phyloP scores from a whole-genome alignment of 164 flowering plant genomes.

The Aristolochia fimbriata region DNA sequence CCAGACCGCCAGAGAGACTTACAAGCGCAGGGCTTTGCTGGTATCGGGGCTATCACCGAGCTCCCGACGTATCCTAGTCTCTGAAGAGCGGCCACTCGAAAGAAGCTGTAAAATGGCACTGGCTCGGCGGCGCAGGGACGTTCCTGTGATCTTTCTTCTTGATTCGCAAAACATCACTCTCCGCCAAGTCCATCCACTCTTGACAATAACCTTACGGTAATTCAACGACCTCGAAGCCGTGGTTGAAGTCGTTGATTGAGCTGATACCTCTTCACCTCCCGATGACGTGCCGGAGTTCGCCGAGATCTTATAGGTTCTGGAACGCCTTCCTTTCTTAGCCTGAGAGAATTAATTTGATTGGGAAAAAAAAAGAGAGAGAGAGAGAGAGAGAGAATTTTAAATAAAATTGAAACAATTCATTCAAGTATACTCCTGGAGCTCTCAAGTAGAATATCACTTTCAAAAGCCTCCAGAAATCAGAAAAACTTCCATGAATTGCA shows the following conservation, averaged over 20 bases:
- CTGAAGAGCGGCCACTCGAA: constrained; percentile 38
- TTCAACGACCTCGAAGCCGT: constrained; percentile 22
- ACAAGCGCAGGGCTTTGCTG: constrained; percentile 89
- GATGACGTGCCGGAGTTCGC: background rate
- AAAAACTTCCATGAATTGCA: too few species aligned
- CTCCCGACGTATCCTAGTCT: constrained; percentile 41
- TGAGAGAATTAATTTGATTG: constrained; percentile 7
- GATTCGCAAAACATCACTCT: background rate
- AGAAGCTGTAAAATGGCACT: constrained; percentile 52
- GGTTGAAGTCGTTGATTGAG: constrained; percentile 38
- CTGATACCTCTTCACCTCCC: constrained; percentile 12
- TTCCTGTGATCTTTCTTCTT: background rate
- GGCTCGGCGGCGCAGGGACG: constrained; percentile 29
- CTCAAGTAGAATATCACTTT: too few species aligned
- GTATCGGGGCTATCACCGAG: constrained; percentile 47
- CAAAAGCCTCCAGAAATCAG: too few species aligned
- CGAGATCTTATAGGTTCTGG: constrained; percentile 19
- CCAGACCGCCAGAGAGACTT: constrained; percentile 23
- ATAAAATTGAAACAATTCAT: too few species aligned
- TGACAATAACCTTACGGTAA: background rate
- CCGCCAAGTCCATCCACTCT: constrained; percentile 1
- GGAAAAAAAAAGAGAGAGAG: too few species aligned
- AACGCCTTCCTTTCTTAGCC: constrained; percentile 33
- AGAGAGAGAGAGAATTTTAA: too few species aligned
- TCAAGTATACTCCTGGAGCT: too few species aligned